phyloP scores from a whole-genome alignment of 2,329 filamentous ascomycete genomes.

The Venturia nashicola region DNA sequence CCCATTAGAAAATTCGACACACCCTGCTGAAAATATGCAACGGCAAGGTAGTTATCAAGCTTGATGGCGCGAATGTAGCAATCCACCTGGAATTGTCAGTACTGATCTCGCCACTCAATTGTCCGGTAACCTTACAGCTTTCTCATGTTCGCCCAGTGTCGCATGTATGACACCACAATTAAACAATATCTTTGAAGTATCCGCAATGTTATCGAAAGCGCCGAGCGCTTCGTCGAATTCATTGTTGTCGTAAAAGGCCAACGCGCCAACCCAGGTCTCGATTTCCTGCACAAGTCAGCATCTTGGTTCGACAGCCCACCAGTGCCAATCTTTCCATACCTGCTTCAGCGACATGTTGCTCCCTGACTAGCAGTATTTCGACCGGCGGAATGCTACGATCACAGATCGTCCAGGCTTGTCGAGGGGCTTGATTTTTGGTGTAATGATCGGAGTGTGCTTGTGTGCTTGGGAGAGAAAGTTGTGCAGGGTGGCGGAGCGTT shows the following conservation, averaged over 20 bases:
- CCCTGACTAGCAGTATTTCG: slow-evolving; percentile 5
- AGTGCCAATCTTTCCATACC: not conserved
- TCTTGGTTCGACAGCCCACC: not conserved
- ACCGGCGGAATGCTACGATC: slow-evolving; percentile 1
- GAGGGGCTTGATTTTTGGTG: not conserved
- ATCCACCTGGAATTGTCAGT: slow-evolving; percentile 53
- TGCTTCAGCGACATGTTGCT: slow-evolving; percentile 11
- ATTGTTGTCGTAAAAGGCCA: slow-evolving; percentile 89
- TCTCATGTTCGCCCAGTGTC: slow-evolving; percentile 88
- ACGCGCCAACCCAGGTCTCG: slow-evolving; percentile 91
- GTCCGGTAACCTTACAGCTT: slow-evolving; percentile 55
- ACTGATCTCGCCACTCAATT: not conserved
- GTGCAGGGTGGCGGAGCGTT: not conserved
- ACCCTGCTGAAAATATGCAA: slow-evolving; percentile 96
- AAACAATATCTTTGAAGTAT: slow-evolving; percentile 97
- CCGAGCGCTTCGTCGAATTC: slow-evolving; percentile 84
- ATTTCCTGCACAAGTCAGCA: slow-evolving; percentile 58
- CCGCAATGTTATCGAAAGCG: slow-evolving; percentile 75
- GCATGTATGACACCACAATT: slow-evolving; percentile 98
- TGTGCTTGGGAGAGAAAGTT: slow-evolving; percentile 33
- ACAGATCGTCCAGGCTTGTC: slow-evolving; percentile 10
- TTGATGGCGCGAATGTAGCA: slow-evolving; percentile 86
- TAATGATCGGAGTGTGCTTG: slow-evolving; percentile 15
- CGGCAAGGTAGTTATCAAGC: slow-evolving; percentile 88
- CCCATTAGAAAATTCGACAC: slow-evolving; percentile 96